phyloP scores from a whole-genome alignment of 441 rosid species.

The Theobroma grandiflorum region DNA sequence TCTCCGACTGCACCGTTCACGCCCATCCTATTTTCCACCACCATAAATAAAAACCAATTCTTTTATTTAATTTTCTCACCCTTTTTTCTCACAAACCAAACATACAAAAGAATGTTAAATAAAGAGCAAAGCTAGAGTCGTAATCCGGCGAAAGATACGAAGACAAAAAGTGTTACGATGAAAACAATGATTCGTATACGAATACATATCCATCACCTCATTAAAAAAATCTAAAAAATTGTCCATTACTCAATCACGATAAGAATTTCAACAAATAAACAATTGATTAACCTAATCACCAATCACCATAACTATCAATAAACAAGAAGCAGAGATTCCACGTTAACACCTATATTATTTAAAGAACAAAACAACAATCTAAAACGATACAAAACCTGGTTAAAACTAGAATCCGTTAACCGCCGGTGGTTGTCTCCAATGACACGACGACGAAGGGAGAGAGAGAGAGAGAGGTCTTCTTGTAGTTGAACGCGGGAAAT shows the following conservation, averaged over 20 bases:
- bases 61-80: not conserved
- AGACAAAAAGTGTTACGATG: not conserved
- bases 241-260: not conserved
- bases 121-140: not conserved
- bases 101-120: not conserved
- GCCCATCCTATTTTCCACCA: constrained; percentile 12
- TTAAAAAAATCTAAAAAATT: not conserved
- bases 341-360: not conserved
- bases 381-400: not conserved
- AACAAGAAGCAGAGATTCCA: not conserved
- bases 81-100: not conserved
- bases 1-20: constrained; percentile 24
- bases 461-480: not conserved
- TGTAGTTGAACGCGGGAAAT: not conserved
- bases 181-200: not conserved
- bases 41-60: not conserved
- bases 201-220: not conserved
- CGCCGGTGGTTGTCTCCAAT: not conserved
- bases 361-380: not conserved
- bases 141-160: not conserved
- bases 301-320: not conserved
- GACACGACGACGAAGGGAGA: not conserved
- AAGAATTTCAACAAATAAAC: not conserved
- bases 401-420: not conserved
- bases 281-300: not conserved